Evolutionary conservation across 78 protist genomes (phyloP).

Genomic region (Dictyostelium firmibasis): DNA sequence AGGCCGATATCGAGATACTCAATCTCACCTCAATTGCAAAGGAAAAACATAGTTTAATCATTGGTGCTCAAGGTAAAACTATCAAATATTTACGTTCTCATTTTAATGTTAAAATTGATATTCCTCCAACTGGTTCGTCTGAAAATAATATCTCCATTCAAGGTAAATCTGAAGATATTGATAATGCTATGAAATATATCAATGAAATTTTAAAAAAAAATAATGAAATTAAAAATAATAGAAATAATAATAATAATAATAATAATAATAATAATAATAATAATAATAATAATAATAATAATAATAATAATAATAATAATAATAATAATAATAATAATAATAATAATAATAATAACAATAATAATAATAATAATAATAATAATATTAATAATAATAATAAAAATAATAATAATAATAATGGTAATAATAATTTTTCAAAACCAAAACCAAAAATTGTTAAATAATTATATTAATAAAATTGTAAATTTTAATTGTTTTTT

Average conservation of each 20-base stretch:
- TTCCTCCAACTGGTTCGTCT: conserved; percentile 46
- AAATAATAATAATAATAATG: background rate
- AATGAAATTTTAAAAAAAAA: conserved; percentile 40
- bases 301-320: background rate
- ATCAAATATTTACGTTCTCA: conserved; percentile 43
- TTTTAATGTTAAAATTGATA: conserved; percentile 28
- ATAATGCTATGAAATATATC: conserved; percentile 53
- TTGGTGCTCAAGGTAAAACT: conserved; percentile 73
- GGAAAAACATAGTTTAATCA: conserved; percentile 61
- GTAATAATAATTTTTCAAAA: background rate
- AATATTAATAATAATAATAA: background rate
- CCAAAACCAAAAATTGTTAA: background rate
- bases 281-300: background rate
- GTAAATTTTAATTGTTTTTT: background rate
- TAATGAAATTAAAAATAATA: conserved; percentile 13
- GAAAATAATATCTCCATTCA: conserved; percentile 8
- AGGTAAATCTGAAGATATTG: conserved; percentile 26
- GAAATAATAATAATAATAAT: conserved; percentile 3
- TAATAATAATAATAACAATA: background rate
- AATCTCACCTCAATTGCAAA: conserved; percentile 46
- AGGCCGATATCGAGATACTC: background rate
- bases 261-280: background rate
- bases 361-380: too few relatives aligned
- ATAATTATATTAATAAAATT: background rate
- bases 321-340: conserved; percentile 32